phyloP scores from a whole-genome alignment of 352 stramenopile species.

The Phytopythium kandeliae region DNA sequence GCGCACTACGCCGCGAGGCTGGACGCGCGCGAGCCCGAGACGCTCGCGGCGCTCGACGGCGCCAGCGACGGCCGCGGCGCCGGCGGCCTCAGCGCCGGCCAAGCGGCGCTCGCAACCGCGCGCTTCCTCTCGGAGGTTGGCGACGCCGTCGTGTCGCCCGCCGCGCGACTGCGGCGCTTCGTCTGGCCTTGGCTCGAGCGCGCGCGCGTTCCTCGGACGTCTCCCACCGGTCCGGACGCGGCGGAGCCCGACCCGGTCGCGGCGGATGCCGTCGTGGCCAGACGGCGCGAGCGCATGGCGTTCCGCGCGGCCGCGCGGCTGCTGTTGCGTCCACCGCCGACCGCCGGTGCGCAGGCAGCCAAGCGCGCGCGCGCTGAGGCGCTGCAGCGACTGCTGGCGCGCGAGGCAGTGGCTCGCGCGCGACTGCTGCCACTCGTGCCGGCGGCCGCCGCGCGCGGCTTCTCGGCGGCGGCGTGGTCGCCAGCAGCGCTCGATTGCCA shows the following conservation, averaged over 20 bases:
- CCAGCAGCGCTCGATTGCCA: neutral
- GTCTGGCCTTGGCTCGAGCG: slow-evolving; percentile 53
- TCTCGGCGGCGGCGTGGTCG: neutral
- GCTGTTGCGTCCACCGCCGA: slow-evolving; percentile 23
- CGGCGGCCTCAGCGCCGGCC: neutral
- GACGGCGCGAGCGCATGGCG: slow-evolving; percentile 2
- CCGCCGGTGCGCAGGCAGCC: slow-evolving; percentile 6
- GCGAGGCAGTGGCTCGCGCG: slow-evolving; percentile 24
- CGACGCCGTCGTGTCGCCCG: slow-evolving; percentile 21
- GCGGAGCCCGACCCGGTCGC: no score
- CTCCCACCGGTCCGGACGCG: no score
- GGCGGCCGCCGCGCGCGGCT: slow-evolving; percentile 9
- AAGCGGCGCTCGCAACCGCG: slow-evolving; percentile 25
- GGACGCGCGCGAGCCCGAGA: slow-evolving; percentile 18
- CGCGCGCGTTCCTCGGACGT: slow-evolving; percentile 6
- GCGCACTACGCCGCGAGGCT: slow-evolving; percentile 69
- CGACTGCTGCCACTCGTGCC: slow-evolving; percentile 35
- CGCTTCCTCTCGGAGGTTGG: slow-evolving; percentile 57
- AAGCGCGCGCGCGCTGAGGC: slow-evolving; percentile 25
- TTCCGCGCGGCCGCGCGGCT: slow-evolving; percentile 29
- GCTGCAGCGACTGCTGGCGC: slow-evolving; percentile 43
- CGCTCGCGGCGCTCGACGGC: slow-evolving; percentile 17
- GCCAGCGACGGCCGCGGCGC: neutral
- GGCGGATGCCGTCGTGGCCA: no score
- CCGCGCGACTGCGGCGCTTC: slow-evolving; percentile 34